These are phyloP conservation scores for Coprinopsis strossmayeri DNA, from an alignment of 768 basidiomycete genomes.

Conservation along the genomic window DNA sequence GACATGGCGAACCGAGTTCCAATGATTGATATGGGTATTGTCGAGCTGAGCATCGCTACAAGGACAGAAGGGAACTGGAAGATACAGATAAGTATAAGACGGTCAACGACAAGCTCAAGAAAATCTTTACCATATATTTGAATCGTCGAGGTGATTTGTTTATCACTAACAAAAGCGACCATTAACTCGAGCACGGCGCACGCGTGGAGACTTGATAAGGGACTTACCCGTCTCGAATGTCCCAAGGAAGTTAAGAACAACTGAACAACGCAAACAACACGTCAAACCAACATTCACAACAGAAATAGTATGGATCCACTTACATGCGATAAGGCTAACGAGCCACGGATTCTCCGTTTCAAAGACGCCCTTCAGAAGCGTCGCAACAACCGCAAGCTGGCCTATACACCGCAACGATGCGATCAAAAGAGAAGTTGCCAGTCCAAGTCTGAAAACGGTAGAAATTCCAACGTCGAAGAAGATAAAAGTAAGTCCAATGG, in stretches of 20 bases:
- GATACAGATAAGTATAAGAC: no score
- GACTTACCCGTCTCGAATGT: slow-evolving; percentile 70
- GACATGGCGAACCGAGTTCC: slow-evolving; percentile 74
- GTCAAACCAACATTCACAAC: no score
- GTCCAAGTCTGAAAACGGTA: slow-evolving; percentile 53
- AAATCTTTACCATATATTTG: slow-evolving; percentile 72
- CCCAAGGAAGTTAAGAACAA: slow-evolving; percentile 67
- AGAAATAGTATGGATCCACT: slow-evolving; percentile 22
- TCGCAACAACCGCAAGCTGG: slow-evolving; percentile 71
- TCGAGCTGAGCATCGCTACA: slow-evolving; percentile 64
- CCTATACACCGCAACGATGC: slow-evolving; percentile 70
- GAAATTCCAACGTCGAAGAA: slow-evolving; percentile 67
- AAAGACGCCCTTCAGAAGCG: slow-evolving; percentile 68
- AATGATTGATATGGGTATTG: slow-evolving; percentile 73
- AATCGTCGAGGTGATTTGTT: slow-evolving; percentile 76
- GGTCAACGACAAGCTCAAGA: no score
- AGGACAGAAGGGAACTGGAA: slow-evolving; percentile 60
- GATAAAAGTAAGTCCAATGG: slow-evolving; percentile 69
- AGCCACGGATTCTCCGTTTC: slow-evolving; percentile 68
- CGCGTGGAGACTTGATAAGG: background rate
- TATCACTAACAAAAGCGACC: slow-evolving; percentile 39
- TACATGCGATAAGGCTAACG: slow-evolving; percentile 68
- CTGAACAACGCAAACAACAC: no score
- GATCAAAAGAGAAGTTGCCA: slow-evolving; percentile 61
- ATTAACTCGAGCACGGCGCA: background rate